Base-by-base conservation (phyloP, 306 rosid genomes). In the Phaseolus lunatus region DNA sequence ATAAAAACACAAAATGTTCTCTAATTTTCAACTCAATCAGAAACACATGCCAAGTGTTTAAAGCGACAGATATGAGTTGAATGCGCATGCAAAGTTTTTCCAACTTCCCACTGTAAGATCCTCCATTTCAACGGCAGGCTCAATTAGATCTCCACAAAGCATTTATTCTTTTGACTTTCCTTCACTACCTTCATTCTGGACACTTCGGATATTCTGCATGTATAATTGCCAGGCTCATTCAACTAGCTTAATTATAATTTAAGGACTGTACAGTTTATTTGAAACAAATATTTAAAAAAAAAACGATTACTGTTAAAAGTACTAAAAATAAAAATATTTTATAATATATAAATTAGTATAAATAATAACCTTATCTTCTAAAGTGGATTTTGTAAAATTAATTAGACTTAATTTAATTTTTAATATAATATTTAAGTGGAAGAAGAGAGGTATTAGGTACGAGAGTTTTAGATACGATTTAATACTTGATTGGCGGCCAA, bases 91-190 rank as follows among this genome's bases (percentile, higher is more conserved):
- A 73, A 26, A 65, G 57, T 41, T 58, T 74, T 74, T 76, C 74
- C 83, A 72, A 80, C 73, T 68, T 39, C 78, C 26, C 83, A 79
- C 73, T 63, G n/a, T 52, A 13, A 7, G 56, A 4, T 19, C 43
- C 27, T 16, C 75, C 45, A 15, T 80, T 80, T 72, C 66, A 57
- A 61, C 57, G 76, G 57, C 56, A 31, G 24, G 24, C 37, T 61
- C 71, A 61, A n/a, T 70, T 29, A 29, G 48, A 11, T 24, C 26
- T 61, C 29, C 0, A 27, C 53, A 5, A 61, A 26, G 65, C 50
- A 79, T 61, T 70, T 61, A 35, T 48, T 18, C 37, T 11, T 41
- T 58, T 78, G 77, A 58, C 82, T 68, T 78, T 15, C 26, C 57
- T 78, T 67, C 76, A 54, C 33, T 2, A 7, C 43, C 57, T 53